Percentiles rank a stretch among this genome's conserved stretches.
phyloP scores from a whole-genome alignment of 2,329 filamentous ascomycete genomes.

The Macroventuria anomochaeta region DNA sequence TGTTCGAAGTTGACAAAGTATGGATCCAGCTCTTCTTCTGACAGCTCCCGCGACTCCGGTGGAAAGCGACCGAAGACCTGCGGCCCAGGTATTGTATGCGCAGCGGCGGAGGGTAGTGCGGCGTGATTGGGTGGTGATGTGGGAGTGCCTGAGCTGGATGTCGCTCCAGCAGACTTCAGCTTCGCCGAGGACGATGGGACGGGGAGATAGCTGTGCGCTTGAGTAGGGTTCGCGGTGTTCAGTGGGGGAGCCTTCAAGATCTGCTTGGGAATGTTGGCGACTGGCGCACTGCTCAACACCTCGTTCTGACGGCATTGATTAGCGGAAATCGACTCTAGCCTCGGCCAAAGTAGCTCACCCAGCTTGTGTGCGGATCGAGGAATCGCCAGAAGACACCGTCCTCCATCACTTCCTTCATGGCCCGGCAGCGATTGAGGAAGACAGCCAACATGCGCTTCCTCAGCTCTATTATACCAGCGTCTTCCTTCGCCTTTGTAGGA shows the following conservation, averaged over 20 bases:
- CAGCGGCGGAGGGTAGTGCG: slow-evolving; percentile 59
- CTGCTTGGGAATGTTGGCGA: slow-evolving; percentile 90
- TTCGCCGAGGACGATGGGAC: slow-evolving; percentile 86
- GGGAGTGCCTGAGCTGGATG: slow-evolving; percentile 59
- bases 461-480: slow-evolving; percentile 94
- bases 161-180: slow-evolving; percentile 66
- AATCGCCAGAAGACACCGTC: slow-evolving; percentile 99
- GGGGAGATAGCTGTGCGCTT: slow-evolving; percentile 86
- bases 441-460: slow-evolving; percentile 96
- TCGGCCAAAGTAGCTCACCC: slow-evolving; percentile 65
- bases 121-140: slow-evolving; percentile 60
- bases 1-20: slow-evolving; percentile 95
- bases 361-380: slow-evolving; percentile 96
- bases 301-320: slow-evolving; percentile 71
- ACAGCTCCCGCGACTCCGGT: slow-evolving; percentile 74
- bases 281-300: slow-evolving; percentile 90
- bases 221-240: slow-evolving; percentile 88
- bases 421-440: slow-evolving; percentile 90
- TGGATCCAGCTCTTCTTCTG: slow-evolving; percentile 89
- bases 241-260: slow-evolving; percentile 94
- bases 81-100: slow-evolving; percentile 63
- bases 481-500: slow-evolving; percentile 96
- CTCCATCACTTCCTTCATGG: slow-evolving; percentile 88
- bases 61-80: slow-evolving; percentile 83
- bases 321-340: background rate